Conservation (phyloP, 2,329 filamentous ascomycete species). For the Lachnellula subtilissima region DNA sequence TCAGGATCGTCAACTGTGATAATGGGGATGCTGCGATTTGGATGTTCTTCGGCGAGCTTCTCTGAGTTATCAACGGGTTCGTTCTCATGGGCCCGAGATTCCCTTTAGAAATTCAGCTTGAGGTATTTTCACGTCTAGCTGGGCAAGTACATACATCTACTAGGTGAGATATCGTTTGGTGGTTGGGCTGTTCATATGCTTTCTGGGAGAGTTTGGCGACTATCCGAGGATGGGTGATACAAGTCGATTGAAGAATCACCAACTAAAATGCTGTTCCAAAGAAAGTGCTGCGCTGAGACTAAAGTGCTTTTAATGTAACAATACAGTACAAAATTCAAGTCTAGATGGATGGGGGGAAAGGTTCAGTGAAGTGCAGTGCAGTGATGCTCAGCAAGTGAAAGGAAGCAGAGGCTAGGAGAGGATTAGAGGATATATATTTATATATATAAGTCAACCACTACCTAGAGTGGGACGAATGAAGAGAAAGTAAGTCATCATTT, state of each 20-base stretch:
- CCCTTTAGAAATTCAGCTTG: slow-evolving; percentile 20
- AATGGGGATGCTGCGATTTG: slow-evolving; percentile 13
- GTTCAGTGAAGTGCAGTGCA: not conserved
- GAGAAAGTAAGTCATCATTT: slow-evolving; percentile 1
- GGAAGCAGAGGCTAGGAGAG: slow-evolving; percentile 1
- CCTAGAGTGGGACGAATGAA: slow-evolving; percentile 6
- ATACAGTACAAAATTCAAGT: not conserved
- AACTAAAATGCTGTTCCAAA: not conserved
- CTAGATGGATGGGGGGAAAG: not conserved
- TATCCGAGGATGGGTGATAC: not conserved
- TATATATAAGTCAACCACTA: slow-evolving; percentile 17
- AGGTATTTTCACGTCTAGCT: not conserved
- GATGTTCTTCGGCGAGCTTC: slow-evolving; percentile 5
- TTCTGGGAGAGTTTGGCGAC: not conserved
- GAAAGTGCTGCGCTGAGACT: slow-evolving; percentile 1
- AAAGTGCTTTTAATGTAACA: not conserved
- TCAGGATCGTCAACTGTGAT: slow-evolving; percentile 26
- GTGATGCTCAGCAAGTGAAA: not conserved
- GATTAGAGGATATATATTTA: slow-evolving; percentile 1
- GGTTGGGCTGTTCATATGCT: not conserved
- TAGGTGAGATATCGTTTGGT: slow-evolving; percentile 7
- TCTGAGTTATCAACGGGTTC: slow-evolving; percentile 3
- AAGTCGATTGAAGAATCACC: not conserved
- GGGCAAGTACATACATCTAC: slow-evolving; percentile 24
- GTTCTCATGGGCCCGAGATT: slow-evolving; percentile 20